phyloP scores from a whole-genome alignment of 2,329 filamentous ascomycete genomes.

The Ophiosphaerella herpotricha region DNA sequence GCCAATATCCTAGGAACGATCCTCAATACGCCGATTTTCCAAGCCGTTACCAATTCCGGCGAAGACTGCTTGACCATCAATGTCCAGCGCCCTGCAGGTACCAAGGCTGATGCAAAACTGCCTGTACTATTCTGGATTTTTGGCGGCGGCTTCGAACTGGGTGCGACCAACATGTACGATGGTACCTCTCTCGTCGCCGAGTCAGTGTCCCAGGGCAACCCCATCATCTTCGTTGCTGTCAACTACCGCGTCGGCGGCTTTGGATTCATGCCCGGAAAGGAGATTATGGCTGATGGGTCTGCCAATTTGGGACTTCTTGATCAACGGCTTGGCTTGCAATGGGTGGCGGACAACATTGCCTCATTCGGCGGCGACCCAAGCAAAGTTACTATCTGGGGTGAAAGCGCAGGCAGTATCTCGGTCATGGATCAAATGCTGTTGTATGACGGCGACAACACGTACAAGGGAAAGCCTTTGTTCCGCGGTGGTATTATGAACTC shows the following conservation, averaged over 20 bases:
- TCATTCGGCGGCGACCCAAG: constrained; percentile 77
- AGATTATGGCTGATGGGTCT: constrained; percentile 69
- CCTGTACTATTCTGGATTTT: constrained; percentile 57
- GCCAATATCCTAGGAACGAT: constrained; percentile 45
- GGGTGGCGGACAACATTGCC: constrained; percentile 77
- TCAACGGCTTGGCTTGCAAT: constrained; percentile 72
- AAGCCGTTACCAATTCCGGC: constrained; percentile 41
- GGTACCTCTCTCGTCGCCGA: constrained; percentile 46
- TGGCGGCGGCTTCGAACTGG: constrained; percentile 49
- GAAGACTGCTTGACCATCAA: constrained; percentile 53
- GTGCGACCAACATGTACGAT: constrained; percentile 48
- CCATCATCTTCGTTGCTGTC: constrained; percentile 74
- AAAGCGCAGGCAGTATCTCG: constrained; percentile 64
- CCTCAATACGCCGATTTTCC: constrained; percentile 47
- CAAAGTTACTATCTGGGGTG: constrained; percentile 81
- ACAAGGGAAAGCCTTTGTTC: constrained; percentile 77
- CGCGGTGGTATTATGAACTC: constrained; percentile 73
- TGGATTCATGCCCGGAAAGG: constrained; percentile 72
- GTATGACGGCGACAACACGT: constrained; percentile 72
- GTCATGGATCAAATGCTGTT: constrained; percentile 77
- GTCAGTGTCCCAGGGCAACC: constrained; percentile 59
- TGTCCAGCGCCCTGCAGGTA: constrained; percentile 48
- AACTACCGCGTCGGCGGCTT: constrained; percentile 79
- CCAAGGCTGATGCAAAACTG: constrained; percentile 44
- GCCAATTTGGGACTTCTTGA: constrained; percentile 74